A percentile compares a stretch with the other conserved stretches of the same genome.
Evolutionary conservation across 2,329 filamentous ascomycete genomes (phyloP).

Genomic region (Nannizzia gypsea): DNA sequence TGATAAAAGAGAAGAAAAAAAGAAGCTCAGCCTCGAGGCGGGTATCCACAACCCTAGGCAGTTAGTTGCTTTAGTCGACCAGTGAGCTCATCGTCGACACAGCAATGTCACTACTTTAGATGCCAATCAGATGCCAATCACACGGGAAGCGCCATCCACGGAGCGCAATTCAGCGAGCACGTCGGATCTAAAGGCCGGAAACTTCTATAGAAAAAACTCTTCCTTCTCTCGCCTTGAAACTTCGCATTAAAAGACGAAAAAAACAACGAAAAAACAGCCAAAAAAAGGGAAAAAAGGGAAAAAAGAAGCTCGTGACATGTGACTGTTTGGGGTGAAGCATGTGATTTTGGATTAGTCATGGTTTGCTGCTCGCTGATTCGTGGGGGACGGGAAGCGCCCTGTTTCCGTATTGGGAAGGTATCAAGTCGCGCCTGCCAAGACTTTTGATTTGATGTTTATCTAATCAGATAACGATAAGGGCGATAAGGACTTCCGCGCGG

Average conservation of each 20-base stretch:
- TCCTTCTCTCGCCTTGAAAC: not conserved
- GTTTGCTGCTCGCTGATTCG: not conserved
- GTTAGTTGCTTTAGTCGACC: too few relatives aligned
- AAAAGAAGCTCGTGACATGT: not conserved
- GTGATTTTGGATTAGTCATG: not conserved
- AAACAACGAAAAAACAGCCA: not conserved
- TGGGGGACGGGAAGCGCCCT: not conserved
- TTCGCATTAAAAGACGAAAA: not conserved
- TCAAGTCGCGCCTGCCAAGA: not conserved
- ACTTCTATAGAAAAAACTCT: too few relatives aligned
- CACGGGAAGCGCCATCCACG: not conserved
- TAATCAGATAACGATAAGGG: slow-evolving; percentile 5
- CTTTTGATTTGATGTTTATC: not conserved
- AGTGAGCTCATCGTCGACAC: too few relatives aligned
- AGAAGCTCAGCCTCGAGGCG: slow-evolving; percentile 1
- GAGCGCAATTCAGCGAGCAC: not conserved
- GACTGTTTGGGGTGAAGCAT: not conserved
- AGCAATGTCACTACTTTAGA: too few relatives aligned
- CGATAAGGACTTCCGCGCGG: not conserved
- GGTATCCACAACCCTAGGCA: not conserved
- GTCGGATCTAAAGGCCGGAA: not conserved
- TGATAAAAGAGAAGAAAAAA: not conserved
- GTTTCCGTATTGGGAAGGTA: not conserved
- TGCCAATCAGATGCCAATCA: slow-evolving; percentile 1
- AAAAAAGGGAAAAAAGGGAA: not conserved